A percentile compares a stretch with the other conserved stretches of the same genome.
Conservation (phyloP, 257 asterid genomes). For the Primulina huaijiensis region DNA sequence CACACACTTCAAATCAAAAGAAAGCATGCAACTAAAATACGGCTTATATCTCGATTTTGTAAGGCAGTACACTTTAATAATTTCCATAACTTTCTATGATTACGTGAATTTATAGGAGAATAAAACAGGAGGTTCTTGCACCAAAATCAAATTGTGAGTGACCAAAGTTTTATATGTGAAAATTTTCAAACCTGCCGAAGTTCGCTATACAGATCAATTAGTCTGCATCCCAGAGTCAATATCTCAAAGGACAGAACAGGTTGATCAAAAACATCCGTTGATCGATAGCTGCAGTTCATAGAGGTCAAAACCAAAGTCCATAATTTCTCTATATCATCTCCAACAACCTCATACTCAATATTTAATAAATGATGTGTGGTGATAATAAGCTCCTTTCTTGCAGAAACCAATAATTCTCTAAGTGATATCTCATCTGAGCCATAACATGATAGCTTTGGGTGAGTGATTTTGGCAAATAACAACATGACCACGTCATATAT, state of each 20-base stretch:
- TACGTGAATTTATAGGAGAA: conserved; percentile 10
- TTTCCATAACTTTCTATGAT: conserved; percentile 1
- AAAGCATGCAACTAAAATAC: conserved; percentile 4
- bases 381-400: conserved; percentile 59
- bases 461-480: conserved; percentile 45
- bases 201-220: conserved; percentile 77
- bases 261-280: conserved; percentile 40
- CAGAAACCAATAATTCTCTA: conserved; percentile 44
- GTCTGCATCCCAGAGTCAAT: conserved; percentile 59
- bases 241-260: conserved; percentile 45
- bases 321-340: conserved; percentile 70
- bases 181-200: conserved; percentile 84
- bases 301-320: conserved; percentile 64
- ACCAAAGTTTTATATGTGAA: conserved; percentile 8
- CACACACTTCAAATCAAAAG: conserved; percentile 1
- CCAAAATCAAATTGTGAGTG: background rate
- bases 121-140: conserved; percentile 6
- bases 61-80: conserved; percentile 12
- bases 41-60: conserved; percentile 8
- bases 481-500: conserved; percentile 53
- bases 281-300: conserved; percentile 45
- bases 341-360: conserved; percentile 78
- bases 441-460: conserved; percentile 28
- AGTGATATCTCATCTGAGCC: conserved; percentile 36
- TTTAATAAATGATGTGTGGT: conserved; percentile 55